Evolutionary conservation across 129 eudicot genomes (phyloP).

Genomic region (Artemisia argyi): DNA sequence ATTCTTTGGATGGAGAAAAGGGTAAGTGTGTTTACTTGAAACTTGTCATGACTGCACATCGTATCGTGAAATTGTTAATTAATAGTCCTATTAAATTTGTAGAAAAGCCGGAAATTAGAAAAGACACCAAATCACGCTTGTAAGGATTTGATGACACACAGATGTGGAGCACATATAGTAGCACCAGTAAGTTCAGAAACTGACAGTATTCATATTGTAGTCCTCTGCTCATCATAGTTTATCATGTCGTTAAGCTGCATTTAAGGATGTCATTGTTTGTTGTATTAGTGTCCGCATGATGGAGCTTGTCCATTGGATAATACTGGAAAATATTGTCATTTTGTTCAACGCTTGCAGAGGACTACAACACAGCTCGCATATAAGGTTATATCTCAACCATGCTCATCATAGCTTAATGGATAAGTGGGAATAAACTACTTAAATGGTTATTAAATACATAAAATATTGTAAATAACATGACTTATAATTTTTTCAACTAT

Average conservation of each 20-base stretch:
- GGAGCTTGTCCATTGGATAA: slow-evolving; percentile 86
- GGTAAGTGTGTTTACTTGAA: slow-evolving; percentile 42
- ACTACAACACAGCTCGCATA: slow-evolving; percentile 84
- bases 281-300: slow-evolving; percentile 90
- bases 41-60: slow-evolving; percentile 12
- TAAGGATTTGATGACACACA: slow-evolving; percentile 46
- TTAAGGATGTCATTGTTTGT: background rate
- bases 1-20: slow-evolving; percentile 98
- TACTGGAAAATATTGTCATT: slow-evolving; percentile 90
- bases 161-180: slow-evolving; percentile 74
- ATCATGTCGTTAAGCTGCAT: slow-evolving; percentile 5
- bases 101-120: slow-evolving; percentile 74
- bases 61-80: background rate
- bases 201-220: background rate
- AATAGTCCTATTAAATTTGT: slow-evolving; percentile 15
- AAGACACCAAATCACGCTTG: slow-evolving; percentile 38
- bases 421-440: too few relatives aligned
- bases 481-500: too few relatives aligned
- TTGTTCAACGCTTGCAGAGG: slow-evolving; percentile 94
- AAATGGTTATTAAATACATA: too few relatives aligned
- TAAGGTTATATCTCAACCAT: slow-evolving; percentile 53
- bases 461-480: too few relatives aligned
- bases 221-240: background rate
- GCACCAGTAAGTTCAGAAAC: slow-evolving; percentile 80
- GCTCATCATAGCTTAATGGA: background rate